These are phyloP conservation scores for Boletus vinaceobasis DNA, from an alignment of 768 basidiomycete genomes.

Conservation along the genomic window DNA sequence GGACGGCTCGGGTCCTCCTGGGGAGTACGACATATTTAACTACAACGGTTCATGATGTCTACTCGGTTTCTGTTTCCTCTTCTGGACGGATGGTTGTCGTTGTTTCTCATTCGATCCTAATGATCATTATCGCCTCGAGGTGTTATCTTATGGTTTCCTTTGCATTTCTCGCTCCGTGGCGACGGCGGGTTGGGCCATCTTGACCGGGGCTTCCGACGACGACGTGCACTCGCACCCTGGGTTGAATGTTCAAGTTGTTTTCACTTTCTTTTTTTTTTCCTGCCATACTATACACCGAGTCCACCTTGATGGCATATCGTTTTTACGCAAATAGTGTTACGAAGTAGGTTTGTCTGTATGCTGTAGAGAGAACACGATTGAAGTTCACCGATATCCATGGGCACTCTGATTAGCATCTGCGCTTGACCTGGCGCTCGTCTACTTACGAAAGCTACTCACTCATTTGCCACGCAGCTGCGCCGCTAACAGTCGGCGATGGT, in stretches of 20 bases:
- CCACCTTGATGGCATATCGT: conserved; percentile 13
- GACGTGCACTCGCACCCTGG: background rate
- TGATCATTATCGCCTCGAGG: conserved; percentile 28
- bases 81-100: conserved; percentile 18
- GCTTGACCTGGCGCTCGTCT: background rate
- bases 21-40: conserved; percentile 58
- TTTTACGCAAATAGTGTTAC: conserved; percentile 23
- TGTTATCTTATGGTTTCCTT: conserved; percentile 18
- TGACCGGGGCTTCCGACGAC: background rate
- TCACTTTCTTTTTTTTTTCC: background rate
- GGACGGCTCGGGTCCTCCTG: conserved; percentile 38
- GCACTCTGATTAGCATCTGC: background rate
- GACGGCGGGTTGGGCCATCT: conserved; percentile 5
- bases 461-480: background rate
- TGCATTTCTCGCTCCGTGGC: conserved; percentile 3
- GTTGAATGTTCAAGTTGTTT: conserved; percentile 1
- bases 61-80: conserved; percentile 11
- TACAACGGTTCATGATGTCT: conserved; percentile 45
- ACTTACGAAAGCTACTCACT: background rate
- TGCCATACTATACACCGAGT: conserved; percentile 20
- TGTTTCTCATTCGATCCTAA: conserved; percentile 16
- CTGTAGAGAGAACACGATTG: conserved; percentile 23
- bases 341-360: conserved; percentile 32
- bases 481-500: conserved; percentile 47
- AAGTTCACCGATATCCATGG: conserved; percentile 7